These are phyloP conservation scores for Solanum corneliomulleri DNA, from an alignment of 257 asterid genomes.

Conservation along the genomic window DNA sequence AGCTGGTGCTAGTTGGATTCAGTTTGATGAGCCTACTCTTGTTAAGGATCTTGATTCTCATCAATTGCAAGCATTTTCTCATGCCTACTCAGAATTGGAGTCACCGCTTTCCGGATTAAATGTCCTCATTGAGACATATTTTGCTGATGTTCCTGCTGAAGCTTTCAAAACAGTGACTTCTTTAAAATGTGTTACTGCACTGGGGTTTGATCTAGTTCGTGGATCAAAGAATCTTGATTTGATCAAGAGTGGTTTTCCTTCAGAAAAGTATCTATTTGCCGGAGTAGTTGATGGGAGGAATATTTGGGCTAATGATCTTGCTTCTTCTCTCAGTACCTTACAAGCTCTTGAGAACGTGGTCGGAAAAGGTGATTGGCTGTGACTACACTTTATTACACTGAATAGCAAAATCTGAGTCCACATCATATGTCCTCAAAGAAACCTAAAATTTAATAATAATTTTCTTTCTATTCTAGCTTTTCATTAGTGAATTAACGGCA, in stretches of 20 bases:
- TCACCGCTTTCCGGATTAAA: slow-evolving; percentile 34
- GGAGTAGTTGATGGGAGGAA: slow-evolving; percentile 99
- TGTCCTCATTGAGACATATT: slow-evolving; percentile 37
- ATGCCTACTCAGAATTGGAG: slow-evolving; percentile 28
- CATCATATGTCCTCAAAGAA: background rate
- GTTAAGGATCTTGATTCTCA: slow-evolving; percentile 35
- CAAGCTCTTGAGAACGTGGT: slow-evolving; percentile 65
- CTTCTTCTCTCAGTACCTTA: slow-evolving; percentile 55
- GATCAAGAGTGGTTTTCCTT: slow-evolving; percentile 71
- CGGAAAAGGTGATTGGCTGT: slow-evolving; percentile 55
- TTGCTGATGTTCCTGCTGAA: slow-evolving; percentile 43
- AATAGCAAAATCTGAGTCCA: background rate
- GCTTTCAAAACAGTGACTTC: slow-evolving; percentile 40
- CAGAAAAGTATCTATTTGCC: slow-evolving; percentile 85
- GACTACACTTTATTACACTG: background rate
- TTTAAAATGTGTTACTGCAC: slow-evolving; percentile 34
- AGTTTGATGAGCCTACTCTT: slow-evolving; percentile 42
- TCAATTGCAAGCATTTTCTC: slow-evolving; percentile 29
- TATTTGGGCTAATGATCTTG: slow-evolving; percentile 94
- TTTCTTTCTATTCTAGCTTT: no score
- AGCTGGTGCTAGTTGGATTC: slow-evolving; percentile 38
- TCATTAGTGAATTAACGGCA: no score
- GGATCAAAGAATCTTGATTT: slow-evolving; percentile 67
- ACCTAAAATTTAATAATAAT: background rate
- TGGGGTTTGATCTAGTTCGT: slow-evolving; percentile 53